These are phyloP conservation scores for Pseudogymnoascus sp. DNA, from an alignment of 2,329 filamentous ascomycete genomes.

Conservation along the genomic window DNA sequence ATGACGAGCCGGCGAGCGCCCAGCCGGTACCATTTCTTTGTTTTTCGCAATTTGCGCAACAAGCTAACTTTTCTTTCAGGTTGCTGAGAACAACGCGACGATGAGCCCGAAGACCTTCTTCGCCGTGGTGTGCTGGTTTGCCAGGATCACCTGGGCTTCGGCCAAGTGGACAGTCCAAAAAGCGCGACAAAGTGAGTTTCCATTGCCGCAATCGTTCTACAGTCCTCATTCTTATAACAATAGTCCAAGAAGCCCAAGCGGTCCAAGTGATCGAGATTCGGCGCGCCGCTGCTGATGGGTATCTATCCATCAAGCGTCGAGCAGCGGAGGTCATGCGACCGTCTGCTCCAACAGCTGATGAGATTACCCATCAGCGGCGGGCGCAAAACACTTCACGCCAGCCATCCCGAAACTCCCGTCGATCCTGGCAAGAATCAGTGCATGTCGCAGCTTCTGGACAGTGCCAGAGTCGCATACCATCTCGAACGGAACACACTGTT, in stretches of 20 bases:
- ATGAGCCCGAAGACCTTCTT: not conserved
- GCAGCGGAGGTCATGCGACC: not conserved
- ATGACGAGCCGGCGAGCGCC: not conserved
- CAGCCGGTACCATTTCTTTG: slow-evolving; percentile 8
- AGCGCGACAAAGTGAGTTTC: not conserved
- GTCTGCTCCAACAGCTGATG: not conserved
- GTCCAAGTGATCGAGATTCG: not conserved
- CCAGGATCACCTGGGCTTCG: not conserved
- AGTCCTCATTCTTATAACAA: not conserved
- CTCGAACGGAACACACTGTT: not conserved
- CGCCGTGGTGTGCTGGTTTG: not conserved
- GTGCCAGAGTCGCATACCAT: not conserved
- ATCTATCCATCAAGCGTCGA: not conserved
- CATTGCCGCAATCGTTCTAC: not conserved
- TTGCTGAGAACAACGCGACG: not conserved
- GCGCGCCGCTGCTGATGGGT: not conserved
- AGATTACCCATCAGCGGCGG: not conserved
- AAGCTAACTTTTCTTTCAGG: slow-evolving; percentile 5
- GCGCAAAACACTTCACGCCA: not conserved
- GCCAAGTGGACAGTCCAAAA: not conserved
- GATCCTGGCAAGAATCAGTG: not conserved
- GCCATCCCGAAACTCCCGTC: not conserved
- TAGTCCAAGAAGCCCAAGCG: not conserved
- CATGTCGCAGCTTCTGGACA: not conserved
- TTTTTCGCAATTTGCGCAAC: not conserved